Evolutionary conservation across 179 eudicot genomes (phyloP).

Genomic region (Corrigiola litoralis): DNA sequence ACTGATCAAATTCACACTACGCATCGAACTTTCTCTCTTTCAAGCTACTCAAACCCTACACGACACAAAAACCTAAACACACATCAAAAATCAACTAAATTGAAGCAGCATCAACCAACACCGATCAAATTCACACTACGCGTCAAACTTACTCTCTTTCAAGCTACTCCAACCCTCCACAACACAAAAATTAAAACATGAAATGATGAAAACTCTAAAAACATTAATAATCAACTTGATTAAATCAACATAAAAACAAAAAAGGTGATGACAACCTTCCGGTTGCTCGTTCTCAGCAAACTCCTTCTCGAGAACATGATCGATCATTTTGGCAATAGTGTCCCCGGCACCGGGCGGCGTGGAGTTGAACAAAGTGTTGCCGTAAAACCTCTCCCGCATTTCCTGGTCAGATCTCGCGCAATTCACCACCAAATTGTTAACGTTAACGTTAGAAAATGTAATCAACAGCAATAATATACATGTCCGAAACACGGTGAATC

Average conservation of each 20-base stretch:
- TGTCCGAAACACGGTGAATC: slow-evolving; percentile 18
- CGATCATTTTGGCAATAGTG: slow-evolving; percentile 81
- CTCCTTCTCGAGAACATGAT: slow-evolving; percentile 77
- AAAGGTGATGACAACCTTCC: slow-evolving; percentile 35
- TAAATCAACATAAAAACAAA: neutral
- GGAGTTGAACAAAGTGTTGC: slow-evolving; percentile 51
- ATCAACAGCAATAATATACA: slow-evolving; percentile 20
- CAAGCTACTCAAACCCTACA: too few relatives aligned
- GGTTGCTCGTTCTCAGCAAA: slow-evolving; percentile 90
- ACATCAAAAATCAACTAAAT: neutral
- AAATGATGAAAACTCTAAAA: too few relatives aligned
- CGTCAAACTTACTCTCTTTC: too few relatives aligned
- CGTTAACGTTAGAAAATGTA: slow-evolving; percentile 18
- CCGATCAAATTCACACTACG: neutral
- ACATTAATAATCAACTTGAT: neutral
- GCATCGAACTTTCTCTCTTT: too few relatives aligned
- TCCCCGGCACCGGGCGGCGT: slow-evolving; percentile 58
- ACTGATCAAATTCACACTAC: neutral
- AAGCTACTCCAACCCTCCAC: too few relatives aligned
- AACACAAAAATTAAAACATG: neutral
- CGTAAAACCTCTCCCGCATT: slow-evolving; percentile 70
- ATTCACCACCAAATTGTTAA: slow-evolving; percentile 19
- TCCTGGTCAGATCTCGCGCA: slow-evolving; percentile 86
- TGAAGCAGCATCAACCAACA: neutral
- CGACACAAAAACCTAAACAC: neutral